Conservation (phyloP, 768 basidiomycete genomes). For the Russula foetens region DNA sequence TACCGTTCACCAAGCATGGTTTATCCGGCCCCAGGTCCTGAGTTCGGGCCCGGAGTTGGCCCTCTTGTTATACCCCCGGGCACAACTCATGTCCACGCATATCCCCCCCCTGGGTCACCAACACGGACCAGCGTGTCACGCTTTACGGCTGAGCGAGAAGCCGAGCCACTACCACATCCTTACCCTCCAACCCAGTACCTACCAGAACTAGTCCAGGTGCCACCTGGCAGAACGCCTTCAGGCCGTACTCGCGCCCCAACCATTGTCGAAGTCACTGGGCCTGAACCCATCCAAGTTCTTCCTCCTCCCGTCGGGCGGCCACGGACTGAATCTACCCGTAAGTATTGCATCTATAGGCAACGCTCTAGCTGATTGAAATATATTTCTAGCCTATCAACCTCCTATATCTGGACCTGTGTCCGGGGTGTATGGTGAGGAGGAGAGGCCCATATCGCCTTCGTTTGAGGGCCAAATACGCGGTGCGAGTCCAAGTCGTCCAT, state of each 20-base stretch:
- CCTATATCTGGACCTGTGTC: slow-evolving; percentile 8
- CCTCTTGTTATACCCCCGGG: background rate
- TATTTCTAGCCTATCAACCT: slow-evolving; percentile 5
- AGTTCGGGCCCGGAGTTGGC: background rate
- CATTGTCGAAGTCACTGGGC: slow-evolving; percentile 12
- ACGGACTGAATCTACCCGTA: slow-evolving; percentile 2
- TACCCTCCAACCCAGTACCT: background rate
- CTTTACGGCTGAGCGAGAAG: background rate
- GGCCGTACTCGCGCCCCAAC: slow-evolving; percentile 7
- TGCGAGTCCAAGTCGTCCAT: background rate
- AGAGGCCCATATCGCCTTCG: background rate
- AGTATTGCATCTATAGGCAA: background rate
- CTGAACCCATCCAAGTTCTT: slow-evolving; percentile 5
- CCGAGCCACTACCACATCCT: slow-evolving; percentile 8
- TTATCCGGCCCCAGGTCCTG: slow-evolving; percentile 2
- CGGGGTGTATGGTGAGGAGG: background rate
- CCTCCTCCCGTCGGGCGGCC: slow-evolving; percentile 1
- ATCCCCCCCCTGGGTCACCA: background rate
- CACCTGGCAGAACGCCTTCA: background rate
- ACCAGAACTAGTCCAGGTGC: background rate
- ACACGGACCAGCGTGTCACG: background rate
- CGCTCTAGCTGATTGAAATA: background rate
- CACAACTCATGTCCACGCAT: slow-evolving; percentile 1
- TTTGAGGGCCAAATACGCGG: slow-evolving; percentile 1
- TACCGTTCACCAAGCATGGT: background rate